These are phyloP conservation scores for Vitis riparia DNA, from an alignment of 164 flowering plant genomes.

Conservation along the genomic window DNA sequence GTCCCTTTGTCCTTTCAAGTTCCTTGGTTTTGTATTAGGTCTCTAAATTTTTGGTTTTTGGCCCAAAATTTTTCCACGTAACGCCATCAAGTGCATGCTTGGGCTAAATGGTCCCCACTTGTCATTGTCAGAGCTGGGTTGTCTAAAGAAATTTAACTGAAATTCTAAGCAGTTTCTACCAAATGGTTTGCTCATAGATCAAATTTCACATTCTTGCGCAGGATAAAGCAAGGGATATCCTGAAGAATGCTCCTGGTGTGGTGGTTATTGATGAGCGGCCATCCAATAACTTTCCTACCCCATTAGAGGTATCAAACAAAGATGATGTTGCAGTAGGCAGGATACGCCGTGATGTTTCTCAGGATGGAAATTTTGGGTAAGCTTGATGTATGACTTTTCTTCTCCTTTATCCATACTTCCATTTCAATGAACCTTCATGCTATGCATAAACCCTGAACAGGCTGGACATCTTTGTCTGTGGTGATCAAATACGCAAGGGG, in stretches of 20 bases:
- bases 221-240: slow-evolving; percentile 84
- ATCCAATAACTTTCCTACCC: slow-evolving; percentile 89
- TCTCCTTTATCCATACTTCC: not conserved
- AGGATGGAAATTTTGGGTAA: slow-evolving; percentile 85
- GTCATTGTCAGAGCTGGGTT: not conserved
- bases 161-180: not conserved
- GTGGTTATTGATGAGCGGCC: slow-evolving; percentile 88
- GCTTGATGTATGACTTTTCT: not conserved
- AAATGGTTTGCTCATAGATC: not conserved
- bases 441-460: slow-evolving; percentile 30
- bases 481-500: slow-evolving; percentile 97
- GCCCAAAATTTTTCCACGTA: not conserved
- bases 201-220: slow-evolving; percentile 18
- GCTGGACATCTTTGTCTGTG: slow-evolving; percentile 95
- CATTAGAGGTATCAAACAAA: slow-evolving; percentile 86
- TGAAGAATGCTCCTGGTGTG: slow-evolving; percentile 82
- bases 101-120: not conserved
- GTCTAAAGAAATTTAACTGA: not conserved
- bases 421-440: not conserved
- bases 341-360: slow-evolving; percentile 85
- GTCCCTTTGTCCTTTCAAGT: no score
- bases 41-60: not conserved
- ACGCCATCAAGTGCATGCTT: not conserved
- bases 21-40: not conserved
- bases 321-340: slow-evolving; percentile 98